Evolutionary conservation across 805 yeast genomes (phyloP), one percentile per base, ranked within the genome.

Genomic region (Lipomyces chichibuensis): DNA sequence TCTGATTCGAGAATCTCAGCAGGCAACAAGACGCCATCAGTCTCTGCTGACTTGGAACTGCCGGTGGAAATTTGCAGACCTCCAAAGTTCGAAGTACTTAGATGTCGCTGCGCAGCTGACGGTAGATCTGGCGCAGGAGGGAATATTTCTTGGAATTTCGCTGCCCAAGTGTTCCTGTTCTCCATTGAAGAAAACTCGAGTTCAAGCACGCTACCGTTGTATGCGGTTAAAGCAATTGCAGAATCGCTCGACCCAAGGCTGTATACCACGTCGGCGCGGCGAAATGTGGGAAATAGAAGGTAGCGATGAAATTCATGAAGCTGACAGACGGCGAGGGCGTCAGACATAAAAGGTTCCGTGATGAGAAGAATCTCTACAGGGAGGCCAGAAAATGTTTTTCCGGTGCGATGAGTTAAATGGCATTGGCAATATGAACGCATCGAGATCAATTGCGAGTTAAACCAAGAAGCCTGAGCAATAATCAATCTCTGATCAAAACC

Each of bases 351-450:
- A 13, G 70, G 67, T 32, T 67, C 71, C 9, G 71, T 25, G n/a
- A 69, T 43, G 14, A 69, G 54, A 49, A 69, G 20, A 23, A 69
- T 54, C 57, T 69, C 71, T 11, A 67, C 71, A 6, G 71, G 71
- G n/a, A 69, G 64, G 9, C 71, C 71, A 37, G 56, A 51, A 37
- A 69, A 69, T 9, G 70, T 57, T 39, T 61, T 67, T 37, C 71
- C 71, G 27, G 61, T 60, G 1, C 71, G 67, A 33, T 69, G 71
- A 29, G 25, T 51, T 25, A 69, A 58, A 25, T 65, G 64, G 56
- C 71, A 69, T 32, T 69, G 70, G 35, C 67, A 65, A 52, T 66
- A 69, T 39, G 71, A 69, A 9, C 71, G 71, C 63, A 64, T 32
- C 3, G 67, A 43, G 35, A 69, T 65, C 32, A 27, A 35, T 25